Conservation (phyloP, 2,329 filamentous ascomycete genomes). For the Claviceps cyperi region DNA sequence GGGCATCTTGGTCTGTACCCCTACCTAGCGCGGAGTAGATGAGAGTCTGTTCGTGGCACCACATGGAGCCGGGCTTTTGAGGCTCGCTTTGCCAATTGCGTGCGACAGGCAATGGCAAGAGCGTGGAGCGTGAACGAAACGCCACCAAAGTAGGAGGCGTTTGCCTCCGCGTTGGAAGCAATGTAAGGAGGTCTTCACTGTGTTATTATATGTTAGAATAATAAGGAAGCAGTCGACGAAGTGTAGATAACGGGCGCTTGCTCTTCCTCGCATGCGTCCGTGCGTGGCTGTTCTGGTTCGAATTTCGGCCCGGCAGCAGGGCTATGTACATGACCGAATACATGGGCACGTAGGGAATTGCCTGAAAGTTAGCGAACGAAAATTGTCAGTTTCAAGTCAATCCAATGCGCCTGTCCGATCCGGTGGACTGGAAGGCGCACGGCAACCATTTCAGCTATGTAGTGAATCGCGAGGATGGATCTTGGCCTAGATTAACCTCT, state of each 20-base stretch:
- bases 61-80: neutral
- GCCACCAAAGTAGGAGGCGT: neutral
- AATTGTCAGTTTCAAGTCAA: neutral
- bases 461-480: neutral
- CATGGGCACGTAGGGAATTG: neutral
- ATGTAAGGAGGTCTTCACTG: neutral
- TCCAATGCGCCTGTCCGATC: neutral
- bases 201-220: too few species aligned
- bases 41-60: neutral
- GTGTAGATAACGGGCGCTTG: neutral
- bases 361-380: neutral
- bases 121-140: neutral
- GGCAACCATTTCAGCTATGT: neutral
- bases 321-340: neutral
- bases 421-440: neutral
- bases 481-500: neutral
- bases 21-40: too few species aligned
- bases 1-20: too few species aligned
- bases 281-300: neutral
- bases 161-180: neutral
- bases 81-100: neutral
- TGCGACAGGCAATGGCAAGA: neutral
- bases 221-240: neutral
- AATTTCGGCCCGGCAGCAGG: neutral
- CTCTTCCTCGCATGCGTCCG: neutral